phyloP scores from a whole-genome alignment of 2,329 filamentous ascomycete species.

The Fusarium sp. region DNA sequence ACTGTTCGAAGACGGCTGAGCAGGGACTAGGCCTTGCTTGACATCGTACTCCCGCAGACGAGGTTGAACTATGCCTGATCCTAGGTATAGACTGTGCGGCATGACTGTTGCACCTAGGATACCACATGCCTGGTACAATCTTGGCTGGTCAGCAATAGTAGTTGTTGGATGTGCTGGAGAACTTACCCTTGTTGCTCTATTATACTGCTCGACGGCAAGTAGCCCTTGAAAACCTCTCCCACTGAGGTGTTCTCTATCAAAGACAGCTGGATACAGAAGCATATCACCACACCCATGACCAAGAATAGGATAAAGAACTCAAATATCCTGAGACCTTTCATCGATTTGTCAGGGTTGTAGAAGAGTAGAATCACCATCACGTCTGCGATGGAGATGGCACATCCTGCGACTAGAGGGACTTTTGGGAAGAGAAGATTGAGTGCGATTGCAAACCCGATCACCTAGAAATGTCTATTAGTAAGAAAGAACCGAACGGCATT shows the following conservation, averaged over 20 bases:
- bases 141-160: too few relatives aligned
- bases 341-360: slow-evolving; percentile 70
- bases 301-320: slow-evolving; percentile 73
- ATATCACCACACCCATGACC: slow-evolving; percentile 76
- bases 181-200: slow-evolving; percentile 67
- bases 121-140: slow-evolving; percentile 77
- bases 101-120: slow-evolving; percentile 83
- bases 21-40: too few relatives aligned
- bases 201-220: slow-evolving; percentile 71
- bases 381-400: slow-evolving; percentile 75
- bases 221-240: slow-evolving; percentile 73
- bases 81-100: slow-evolving; percentile 77
- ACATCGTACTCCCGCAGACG: slow-evolving; percentile 73
- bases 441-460: slow-evolving; percentile 78
- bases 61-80: slow-evolving; percentile 76
- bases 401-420: slow-evolving; percentile 75
- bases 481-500: accelerated
- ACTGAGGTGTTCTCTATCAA: slow-evolving; percentile 67
- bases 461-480: slow-evolving; percentile 51
- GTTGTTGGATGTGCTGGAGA: background rate
- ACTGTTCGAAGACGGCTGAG: too few relatives aligned
- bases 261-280: slow-evolving; percentile 77
- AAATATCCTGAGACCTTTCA: slow-evolving; percentile 71
- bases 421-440: slow-evolving; percentile 74
- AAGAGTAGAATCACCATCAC: slow-evolving; percentile 76